Conservation (phyloP, 331 rosid species). For the Stylosanthes scabra region DNA sequence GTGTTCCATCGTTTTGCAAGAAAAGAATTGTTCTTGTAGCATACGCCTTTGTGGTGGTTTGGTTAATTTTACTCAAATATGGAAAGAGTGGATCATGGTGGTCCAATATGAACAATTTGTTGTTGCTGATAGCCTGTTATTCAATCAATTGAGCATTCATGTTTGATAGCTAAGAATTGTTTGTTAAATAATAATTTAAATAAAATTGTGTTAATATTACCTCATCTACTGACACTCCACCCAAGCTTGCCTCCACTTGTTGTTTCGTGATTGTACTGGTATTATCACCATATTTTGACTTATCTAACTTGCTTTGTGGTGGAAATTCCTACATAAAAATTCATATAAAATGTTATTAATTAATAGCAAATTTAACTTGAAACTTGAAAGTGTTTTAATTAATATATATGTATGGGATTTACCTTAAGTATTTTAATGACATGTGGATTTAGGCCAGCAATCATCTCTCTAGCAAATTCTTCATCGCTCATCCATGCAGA, state of each 20-base stretch:
- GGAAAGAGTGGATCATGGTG: conserved; percentile 61
- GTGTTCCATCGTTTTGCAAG: conserved; percentile 57
- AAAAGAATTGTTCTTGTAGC: conserved; percentile 60
- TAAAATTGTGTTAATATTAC: no score
- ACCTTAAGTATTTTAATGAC: conserved; percentile 42
- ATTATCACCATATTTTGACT: conserved; percentile 48
- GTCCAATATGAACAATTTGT: conserved; percentile 54
- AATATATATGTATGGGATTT: background rate
- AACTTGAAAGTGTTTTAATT: no score
- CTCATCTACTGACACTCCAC: conserved; percentile 44
- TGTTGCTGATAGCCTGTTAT: conserved; percentile 54
- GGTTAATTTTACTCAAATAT: conserved; percentile 53
- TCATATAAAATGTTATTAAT: background rate
- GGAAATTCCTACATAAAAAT: conserved; percentile 54
- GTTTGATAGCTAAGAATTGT: no score
- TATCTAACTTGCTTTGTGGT: conserved; percentile 56
- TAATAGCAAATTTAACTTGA: background rate
- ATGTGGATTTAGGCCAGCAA: conserved; percentile 55
- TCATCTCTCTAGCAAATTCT: conserved; percentile 57
- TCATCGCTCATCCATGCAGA: conserved; percentile 54
- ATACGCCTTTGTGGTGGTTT: conserved; percentile 51
- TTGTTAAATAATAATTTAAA: no score
- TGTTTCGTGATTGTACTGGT: conserved; percentile 49
- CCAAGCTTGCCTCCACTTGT: conserved; percentile 40
- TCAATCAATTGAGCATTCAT: background rate